Evolutionary conservation across 2,329 filamentous ascomycete species (phyloP).

Genomic region (Diaporthe sp.): DNA sequence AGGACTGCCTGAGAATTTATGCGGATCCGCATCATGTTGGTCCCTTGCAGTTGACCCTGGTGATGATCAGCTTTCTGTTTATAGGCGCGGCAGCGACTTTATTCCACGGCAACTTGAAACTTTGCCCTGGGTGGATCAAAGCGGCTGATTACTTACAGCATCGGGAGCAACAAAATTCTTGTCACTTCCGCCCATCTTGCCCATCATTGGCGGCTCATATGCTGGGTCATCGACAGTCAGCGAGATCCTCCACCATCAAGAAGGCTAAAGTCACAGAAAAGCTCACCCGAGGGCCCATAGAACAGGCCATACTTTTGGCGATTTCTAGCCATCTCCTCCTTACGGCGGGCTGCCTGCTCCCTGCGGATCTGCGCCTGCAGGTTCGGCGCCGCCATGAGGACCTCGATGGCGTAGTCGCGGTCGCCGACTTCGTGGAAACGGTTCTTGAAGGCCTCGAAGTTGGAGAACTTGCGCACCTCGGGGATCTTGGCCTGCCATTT

Average conservation of each 20-base stretch:
- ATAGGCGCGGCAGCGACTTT: neutral
- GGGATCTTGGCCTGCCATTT: constrained; percentile 19
- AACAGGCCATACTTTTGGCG: constrained; percentile 1
- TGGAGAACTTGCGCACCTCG: constrained; percentile 17
- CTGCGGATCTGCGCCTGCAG: constrained; percentile 18
- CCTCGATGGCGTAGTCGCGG: constrained; percentile 23
- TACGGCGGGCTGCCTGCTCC: constrained; percentile 20
- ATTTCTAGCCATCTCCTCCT: constrained; percentile 26
- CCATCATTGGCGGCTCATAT: neutral
- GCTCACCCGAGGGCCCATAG: neutral
- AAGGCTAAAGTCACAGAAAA: neutral
- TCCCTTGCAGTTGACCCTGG: constrained; percentile 17
- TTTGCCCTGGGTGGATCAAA: neutral
- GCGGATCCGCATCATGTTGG: constrained; percentile 26
- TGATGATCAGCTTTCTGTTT: neutral
- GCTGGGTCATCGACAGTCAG: neutral
- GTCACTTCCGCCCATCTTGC: constrained; percentile 4
- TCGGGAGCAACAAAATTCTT: constrained; percentile 16
- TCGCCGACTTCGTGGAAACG: neutral
- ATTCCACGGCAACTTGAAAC: neutral
- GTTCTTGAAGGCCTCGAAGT: constrained; percentile 21
- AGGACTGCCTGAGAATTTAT: constrained; percentile 19
- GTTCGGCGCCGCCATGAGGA: constrained; percentile 18
- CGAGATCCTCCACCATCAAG: neutral
- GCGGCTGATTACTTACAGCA: constrained; percentile 14